Base-by-base conservation (phyloP, 441 rosid species). In the Erysimum cheiri region DNA sequence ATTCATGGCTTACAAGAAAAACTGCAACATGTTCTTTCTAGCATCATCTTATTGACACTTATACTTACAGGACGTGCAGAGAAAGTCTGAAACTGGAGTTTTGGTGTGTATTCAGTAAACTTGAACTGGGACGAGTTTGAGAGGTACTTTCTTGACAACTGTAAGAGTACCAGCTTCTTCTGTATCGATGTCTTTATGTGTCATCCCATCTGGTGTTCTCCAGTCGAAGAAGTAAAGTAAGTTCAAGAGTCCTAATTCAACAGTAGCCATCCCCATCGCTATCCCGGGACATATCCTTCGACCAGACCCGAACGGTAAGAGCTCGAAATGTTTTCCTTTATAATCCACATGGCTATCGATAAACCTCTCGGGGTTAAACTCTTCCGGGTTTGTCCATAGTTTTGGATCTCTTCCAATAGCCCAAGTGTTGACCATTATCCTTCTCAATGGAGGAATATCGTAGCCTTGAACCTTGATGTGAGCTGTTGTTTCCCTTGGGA, bases 401-500 rank as follows among this genome's bases (percentile, higher is more conserved):
- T 40, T 60, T 0, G 81, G 82, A 32, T 71, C 82, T 67, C 75
- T 2, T 50, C 29, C 72, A 22, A 80, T 69, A 0, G 55, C 78
- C 53, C 72, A 47, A 56, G 12, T 54, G 11, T 80, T 80, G 5
- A 80, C 19, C 55, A 64, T 6, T 14, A 76, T 63, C 39, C 35
- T 1, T 48, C 47, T 75, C 36, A 65, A 69, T 0, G 65, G 60
- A 31, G 73, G 72, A 9, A 77, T 72, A 26, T 67, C 73, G 33
- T 67, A 77, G 33, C 77, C 80, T 60, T 61, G 68, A 13, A 77
- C 55, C n/a, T 77, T 56, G 31, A 79, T 31, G 12, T 79, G 83
- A 35, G 80, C 60, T 4, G 80, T 69, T 35, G 86, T 59, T 35
- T 43, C 68, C 29, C 86, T 79, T 3, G 84, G 83, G 5, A 82